A percentile compares a stretch with the other conserved stretches of the same genome.
phyloP scores from a whole-genome alignment of 2,329 filamentous ascomycete species.

The Pestalotiopsis sp. region DNA sequence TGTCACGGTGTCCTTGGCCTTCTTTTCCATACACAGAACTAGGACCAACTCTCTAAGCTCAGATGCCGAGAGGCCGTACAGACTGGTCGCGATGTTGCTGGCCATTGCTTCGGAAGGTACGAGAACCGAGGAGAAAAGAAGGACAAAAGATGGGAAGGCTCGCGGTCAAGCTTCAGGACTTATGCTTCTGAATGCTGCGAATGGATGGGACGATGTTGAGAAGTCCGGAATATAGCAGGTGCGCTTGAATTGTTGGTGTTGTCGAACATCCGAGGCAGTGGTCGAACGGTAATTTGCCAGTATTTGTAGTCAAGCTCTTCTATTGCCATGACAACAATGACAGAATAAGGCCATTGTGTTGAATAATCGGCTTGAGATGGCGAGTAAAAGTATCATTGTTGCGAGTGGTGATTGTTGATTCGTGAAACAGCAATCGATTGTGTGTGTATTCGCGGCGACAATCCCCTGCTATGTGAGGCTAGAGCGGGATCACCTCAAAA shows the following conservation, averaged over 20 bases:
- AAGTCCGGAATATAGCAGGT: too few species aligned
- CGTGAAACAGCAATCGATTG: too few species aligned
- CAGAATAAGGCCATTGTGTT: background rate
- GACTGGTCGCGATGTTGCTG: background rate
- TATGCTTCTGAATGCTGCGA: too few species aligned
- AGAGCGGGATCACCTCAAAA: too few species aligned
- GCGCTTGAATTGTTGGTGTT: too few species aligned
- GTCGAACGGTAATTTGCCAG: background rate
- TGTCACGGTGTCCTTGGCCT: background rate
- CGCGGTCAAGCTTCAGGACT: background rate
- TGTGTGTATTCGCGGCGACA: too few species aligned
- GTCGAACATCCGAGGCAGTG: background rate
- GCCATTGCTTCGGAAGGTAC: background rate
- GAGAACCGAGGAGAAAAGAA: background rate
- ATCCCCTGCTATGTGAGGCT: too few species aligned
- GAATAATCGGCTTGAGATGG: background rate
- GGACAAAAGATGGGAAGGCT: background rate
- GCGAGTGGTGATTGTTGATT: too few species aligned
- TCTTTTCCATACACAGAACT: conserved; percentile 3
- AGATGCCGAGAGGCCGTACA: conserved; percentile 1
- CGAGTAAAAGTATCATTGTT: too few species aligned
- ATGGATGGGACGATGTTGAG: too few species aligned
- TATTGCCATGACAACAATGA: background rate
- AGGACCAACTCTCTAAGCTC: conserved; percentile 5
- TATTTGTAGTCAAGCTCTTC: background rate